Base-by-base conservation (phyloP, 208 protist genomes). In the Acanthamoeba royreba region DNA sequence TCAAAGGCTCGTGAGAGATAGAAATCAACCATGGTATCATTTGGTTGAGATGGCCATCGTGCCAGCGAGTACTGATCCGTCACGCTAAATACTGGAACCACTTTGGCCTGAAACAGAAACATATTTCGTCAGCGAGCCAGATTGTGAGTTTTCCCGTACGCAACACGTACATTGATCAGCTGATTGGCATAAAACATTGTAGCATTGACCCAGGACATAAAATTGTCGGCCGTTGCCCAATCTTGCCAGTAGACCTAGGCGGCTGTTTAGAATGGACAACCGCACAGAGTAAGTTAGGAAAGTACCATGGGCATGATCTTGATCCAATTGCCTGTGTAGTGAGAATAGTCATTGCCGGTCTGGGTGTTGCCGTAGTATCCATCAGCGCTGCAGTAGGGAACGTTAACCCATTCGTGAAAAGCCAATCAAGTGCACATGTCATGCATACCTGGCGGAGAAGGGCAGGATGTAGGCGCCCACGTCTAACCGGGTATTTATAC, bases 291-390 rank as follows among this genome's bases (percentile, higher is more conserved):
- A 25, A 4, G 55, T 4, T 17, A 4, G 55, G 8, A 4, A 5
- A 4, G 35, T n/a, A 77, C 66, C 66, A 77, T 77, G 66, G 66
- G 66, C 66, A 77, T 77, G 66, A 77, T 77, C 66, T 77, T 77
- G 66, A 77, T 43, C 66, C 66, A 77, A 19, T 43, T 19, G 66
- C 35, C 66, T 4, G 35, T 45, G 66, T 77, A 77, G 35, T 77
- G 66, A 11, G 66, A 77, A 22, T 77, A 77, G 66, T 77, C 66
- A 28, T 77, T 77, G 33, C 66, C 66, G 17, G 66, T 45, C 15
- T 77, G 66, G 17, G 66, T 77, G 66, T 77, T 77, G n/a, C 66
- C 66, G 15, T 77, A n/a, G 66, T 77, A 77, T 11, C 66, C 66
- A 5, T 77, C 66, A n/a, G 66, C 66, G 66, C 66, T 55, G 49